Evolutionary conservation across 495 filamentous ascomycete species (phyloP), one percentile per base, ranked within the genome.

Genomic region (Haplographium delicatum): DNA sequence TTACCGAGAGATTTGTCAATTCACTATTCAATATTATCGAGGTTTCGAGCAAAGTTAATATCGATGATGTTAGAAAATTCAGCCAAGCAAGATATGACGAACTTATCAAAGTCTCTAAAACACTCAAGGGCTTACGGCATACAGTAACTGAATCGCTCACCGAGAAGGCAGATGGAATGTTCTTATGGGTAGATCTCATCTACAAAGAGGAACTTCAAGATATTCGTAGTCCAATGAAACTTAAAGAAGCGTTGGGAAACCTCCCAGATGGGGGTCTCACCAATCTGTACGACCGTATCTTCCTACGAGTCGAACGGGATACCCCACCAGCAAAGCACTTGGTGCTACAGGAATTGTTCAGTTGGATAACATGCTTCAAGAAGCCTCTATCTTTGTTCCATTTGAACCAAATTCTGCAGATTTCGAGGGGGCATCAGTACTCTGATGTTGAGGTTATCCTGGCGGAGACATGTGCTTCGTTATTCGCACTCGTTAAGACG

Each of bases 171-270:
- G 39, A 51, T 34, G 48, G 48, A 25, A 51, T 51, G 48, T 51
- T 51, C 48, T 44, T 51, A 33, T 51, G 39, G 37, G 48, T 51
- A 33, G 48, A 51, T 51, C 30, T 51, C 25, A 35, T 51, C 24
- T 44, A 43, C 25, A 43, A 51, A 34, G 48, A 51, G 27, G 47
- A 50, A 41, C 47, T 50, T 4, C 34, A 50, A 40, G 19, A 50
- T 24, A 50, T 50, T 50, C 31, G 25, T 1, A 50, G 20, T 40
- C 47, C 47, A 28, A 24, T 41, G 15, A 40, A 39, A 39, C 15
- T 50, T 33, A 50, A 41, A 23, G 23, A 50, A 4, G 47, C 34
- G 5, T 40, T 50, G 34, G 47, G 15, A 5, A 50, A 50, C 1
- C 47, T 50, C 47, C 47, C 47, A 50, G 20, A 50, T 26, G 34